Evolutionary conservation across 441 rosid genomes (phyloP).

Genomic region (Pelargonium australe): DNA sequence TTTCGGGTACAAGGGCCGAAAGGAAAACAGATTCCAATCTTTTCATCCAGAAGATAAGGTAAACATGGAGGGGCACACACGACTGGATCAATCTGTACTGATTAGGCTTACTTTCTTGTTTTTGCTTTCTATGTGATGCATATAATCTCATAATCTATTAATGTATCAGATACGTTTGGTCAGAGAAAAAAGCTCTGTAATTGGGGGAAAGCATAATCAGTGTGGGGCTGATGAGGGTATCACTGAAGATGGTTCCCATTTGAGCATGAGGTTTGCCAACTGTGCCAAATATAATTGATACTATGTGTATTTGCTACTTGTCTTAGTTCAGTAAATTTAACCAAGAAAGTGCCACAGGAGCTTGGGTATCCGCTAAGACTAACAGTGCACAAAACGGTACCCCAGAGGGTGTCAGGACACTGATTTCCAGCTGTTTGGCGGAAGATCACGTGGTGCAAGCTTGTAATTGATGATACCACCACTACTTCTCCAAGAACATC

Average conservation of each 20-base stretch:
- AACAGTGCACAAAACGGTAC: conserved; percentile 10
- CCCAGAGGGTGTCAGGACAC: background rate
- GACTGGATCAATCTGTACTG: background rate
- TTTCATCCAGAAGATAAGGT: conserved; percentile 64
- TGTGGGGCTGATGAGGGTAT: conserved; percentile 21
- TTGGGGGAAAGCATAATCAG: conserved; percentile 28
- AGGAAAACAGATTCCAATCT: conserved; percentile 69
- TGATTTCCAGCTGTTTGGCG: conserved; percentile 8
- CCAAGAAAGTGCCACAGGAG: conserved; percentile 32
- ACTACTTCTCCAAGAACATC: conserved; percentile 14
- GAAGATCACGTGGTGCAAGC: conserved; percentile 18
- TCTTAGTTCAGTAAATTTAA: background rate
- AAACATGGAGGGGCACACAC: conserved; percentile 15
- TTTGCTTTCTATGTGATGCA: conserved; percentile 8
- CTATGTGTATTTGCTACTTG: background rate
- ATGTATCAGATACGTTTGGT: conserved; percentile 30
- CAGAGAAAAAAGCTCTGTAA: conserved; percentile 31
- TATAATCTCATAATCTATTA: conserved; percentile 6
- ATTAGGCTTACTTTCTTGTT: background rate
- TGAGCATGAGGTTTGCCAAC: conserved; percentile 12
- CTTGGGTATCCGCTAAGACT: conserved; percentile 38
- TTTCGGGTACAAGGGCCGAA: conserved; percentile 60
- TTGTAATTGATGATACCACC: conserved; percentile 14
- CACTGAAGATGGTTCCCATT: conserved; percentile 31
- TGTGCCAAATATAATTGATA: background rate